Conservation (phyloP, 805 yeast genomes). For the Nakazawaea ishiwadae region DNA sequence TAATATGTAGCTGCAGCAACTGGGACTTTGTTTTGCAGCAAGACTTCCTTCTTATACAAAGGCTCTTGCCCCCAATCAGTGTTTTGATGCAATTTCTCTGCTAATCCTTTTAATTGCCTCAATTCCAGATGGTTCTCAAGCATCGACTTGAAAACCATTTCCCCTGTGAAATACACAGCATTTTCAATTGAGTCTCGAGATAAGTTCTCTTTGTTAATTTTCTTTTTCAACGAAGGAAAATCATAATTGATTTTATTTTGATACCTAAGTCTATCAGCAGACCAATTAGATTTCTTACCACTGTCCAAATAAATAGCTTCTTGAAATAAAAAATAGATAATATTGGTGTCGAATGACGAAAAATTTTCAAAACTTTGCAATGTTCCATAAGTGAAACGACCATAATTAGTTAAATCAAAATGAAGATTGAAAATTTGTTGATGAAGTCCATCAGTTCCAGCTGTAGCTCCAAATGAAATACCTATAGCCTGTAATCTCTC, state of each 20-base stretch:
- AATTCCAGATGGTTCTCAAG: conserved; percentile 43
- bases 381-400: conserved; percentile 33
- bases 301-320: conserved; percentile 56
- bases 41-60: conserved; percentile 21
- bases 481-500: conserved; percentile 54
- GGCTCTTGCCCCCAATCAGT: conserved; percentile 20
- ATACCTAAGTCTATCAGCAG: conserved; percentile 38
- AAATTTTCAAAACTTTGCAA: conserved; percentile 28
- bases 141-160: conserved; percentile 51
- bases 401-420: conserved; percentile 32
- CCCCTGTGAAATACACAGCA: conserved; percentile 45
- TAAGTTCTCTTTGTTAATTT: no score
- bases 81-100: conserved; percentile 29
- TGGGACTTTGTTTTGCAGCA: conserved; percentile 24
- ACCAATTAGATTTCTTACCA: conserved; percentile 37
- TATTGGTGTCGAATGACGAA: conserved; percentile 47
- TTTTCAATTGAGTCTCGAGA: conserved; percentile 11
- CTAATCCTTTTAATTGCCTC: conserved; percentile 32
- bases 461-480: conserved; percentile 42
- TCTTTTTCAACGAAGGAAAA: conserved; percentile 9
- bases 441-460: conserved; percentile 47
- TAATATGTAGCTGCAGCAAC: conserved; percentile 47
- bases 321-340: conserved; percentile 50
- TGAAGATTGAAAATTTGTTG: conserved; percentile 34
- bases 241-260: conserved; percentile 8